Percentiles rank a stretch among this genome's conserved stretches.
These are phyloP conservation scores for Neurospora sp. DNA, from an alignment of 495 filamentous ascomycete genomes.

Conservation along the genomic window DNA sequence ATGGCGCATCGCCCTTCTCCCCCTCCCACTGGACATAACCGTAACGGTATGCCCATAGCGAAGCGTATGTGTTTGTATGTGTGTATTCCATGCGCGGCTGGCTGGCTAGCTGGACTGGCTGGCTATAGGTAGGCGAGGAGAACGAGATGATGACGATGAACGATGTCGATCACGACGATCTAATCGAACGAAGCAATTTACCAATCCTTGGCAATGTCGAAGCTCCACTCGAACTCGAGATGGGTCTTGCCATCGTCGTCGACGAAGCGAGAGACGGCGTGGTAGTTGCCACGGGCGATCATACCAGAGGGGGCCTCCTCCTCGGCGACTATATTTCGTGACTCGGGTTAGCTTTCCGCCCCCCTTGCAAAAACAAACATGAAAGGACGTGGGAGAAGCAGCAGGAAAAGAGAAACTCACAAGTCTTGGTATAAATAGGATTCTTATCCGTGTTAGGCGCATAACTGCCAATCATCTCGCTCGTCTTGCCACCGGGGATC, in stretches of 20 bases:
- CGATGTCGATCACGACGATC: not conserved
- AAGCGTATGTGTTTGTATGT: too few species aligned
- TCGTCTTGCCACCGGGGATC: conserved; percentile 62
- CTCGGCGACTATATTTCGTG: conserved; percentile 83
- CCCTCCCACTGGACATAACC: too few species aligned
- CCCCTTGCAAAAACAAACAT: too few species aligned
- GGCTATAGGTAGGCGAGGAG: not conserved
- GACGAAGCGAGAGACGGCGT: conserved; percentile 73
- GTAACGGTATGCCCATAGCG: too few species aligned
- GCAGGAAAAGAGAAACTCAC: conserved; percentile 55
- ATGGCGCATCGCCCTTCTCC: too few species aligned
- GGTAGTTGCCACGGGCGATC: conserved; percentile 77
- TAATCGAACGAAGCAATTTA: conserved; percentile 23
- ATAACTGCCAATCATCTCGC: conserved; percentile 96
- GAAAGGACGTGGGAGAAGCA: too few species aligned
- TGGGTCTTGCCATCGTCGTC: conserved; percentile 86
- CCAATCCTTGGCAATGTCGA: conserved; percentile 95
- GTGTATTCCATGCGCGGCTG: not conserved
- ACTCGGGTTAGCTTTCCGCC: too few species aligned
- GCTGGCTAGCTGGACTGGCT: not conserved
- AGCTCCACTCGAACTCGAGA: conserved; percentile 84
- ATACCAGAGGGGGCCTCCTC: conserved; percentile 88
- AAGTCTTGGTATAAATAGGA: conserved; percentile 78
- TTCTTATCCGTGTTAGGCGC: conserved; percentile 79
- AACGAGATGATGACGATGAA: too few species aligned